A percentile compares a stretch with the other conserved stretches of the same genome.
Evolutionary conservation across 768 basidiomycete species (phyloP).

Genomic region (Mycena polygramma): DNA sequence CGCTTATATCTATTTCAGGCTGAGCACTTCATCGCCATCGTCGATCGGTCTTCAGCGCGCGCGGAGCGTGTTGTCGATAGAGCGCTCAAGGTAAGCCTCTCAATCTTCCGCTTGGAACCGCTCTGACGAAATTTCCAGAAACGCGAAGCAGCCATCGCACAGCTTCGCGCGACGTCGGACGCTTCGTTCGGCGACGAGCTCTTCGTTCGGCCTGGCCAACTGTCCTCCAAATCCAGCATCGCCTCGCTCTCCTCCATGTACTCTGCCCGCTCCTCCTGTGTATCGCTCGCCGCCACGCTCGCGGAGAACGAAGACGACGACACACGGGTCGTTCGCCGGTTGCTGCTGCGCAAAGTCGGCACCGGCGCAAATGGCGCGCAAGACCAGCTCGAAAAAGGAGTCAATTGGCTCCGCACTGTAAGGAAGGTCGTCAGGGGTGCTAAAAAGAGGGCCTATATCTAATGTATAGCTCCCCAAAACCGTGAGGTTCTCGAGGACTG

Average conservation of each 20-base stretch:
- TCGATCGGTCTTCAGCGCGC: conserved; percentile 68
- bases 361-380: conserved; percentile 66
- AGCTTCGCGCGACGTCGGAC: conserved; percentile 51
- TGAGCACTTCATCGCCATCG: conserved; percentile 66
- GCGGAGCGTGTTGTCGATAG: conserved; percentile 69
- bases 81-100: conserved; percentile 63
- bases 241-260: conserved; percentile 58
- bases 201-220: conserved; percentile 40
- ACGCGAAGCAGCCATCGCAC: conserved; percentile 61
- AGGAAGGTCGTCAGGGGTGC: conserved; percentile 73
- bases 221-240: conserved; percentile 55
- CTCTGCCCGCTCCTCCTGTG: conserved; percentile 55
- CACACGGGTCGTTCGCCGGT: conserved; percentile 67
- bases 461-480: conserved; percentile 14
- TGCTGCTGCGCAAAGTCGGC: conserved; percentile 77
- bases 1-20: conserved; percentile 53
- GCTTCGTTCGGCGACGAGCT: conserved; percentile 37
- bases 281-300: conserved; percentile 64
- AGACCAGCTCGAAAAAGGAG: conserved; percentile 73
- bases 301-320: conserved; percentile 76
- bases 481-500: not conserved
- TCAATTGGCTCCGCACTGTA: conserved; percentile 73
- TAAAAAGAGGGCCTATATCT: conserved; percentile 63
- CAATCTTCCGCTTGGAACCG: not conserved
- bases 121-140: conserved; percentile 51